Percentiles rank a stretch among this genome's conserved stretches.
Evolutionary conservation across 768 basidiomycete species (phyloP).

Genomic region (Leccinellum luteum): DNA sequence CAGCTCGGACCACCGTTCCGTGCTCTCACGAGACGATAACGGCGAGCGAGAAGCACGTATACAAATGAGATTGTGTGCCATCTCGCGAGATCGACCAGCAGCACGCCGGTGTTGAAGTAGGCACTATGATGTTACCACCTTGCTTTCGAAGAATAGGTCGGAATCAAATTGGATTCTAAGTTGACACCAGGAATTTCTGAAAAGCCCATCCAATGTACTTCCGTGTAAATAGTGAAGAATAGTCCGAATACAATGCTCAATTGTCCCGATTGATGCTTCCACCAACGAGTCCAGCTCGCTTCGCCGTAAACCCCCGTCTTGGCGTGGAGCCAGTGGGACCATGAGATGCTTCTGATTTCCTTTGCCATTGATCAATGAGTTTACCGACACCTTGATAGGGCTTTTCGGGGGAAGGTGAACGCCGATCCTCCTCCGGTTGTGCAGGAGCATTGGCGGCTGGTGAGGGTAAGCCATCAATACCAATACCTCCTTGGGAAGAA

Average conservation of each 20-base stretch:
- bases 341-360: conserved; percentile 56
- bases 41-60: no score
- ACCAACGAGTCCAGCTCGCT: conserved; percentile 38
- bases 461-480: conserved; percentile 28
- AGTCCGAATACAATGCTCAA: background rate
- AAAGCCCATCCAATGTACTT: background rate
- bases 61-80: no score
- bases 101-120: no score
- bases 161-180: no score
- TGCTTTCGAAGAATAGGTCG: no score
- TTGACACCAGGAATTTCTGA: background rate
- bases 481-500: conserved; percentile 20
- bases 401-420: conserved; percentile 68
- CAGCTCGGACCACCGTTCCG: no score
- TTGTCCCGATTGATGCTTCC: conserved; percentile 20
- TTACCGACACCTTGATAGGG: conserved; percentile 82
- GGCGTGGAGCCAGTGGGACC: conserved; percentile 27
- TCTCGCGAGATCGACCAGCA: no score
- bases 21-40: no score
- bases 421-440: conserved; percentile 29
- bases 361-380: conserved; percentile 87
- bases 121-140: no score
- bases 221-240: background rate
- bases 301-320: conserved; percentile 40
- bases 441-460: conserved; percentile 7